A percentile compares a stretch with the other conserved stretches of the same genome.
Evolutionary conservation across 2,329 filamentous ascomycete species (phyloP).

Genomic region (Pseudogymnoascus sp.): DNA sequence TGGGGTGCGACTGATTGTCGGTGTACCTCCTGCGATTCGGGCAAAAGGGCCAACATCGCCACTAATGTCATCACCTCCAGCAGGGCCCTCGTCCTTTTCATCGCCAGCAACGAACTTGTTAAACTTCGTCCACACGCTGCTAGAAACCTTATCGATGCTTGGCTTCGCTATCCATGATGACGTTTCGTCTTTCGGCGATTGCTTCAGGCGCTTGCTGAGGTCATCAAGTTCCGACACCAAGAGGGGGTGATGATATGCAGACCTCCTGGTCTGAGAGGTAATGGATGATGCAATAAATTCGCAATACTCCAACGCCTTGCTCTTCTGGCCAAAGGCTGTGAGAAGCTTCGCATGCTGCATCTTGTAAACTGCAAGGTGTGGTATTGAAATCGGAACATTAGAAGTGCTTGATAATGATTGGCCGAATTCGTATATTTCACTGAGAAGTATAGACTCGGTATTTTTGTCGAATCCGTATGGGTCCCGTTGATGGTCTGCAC

Average conservation of each 20-base stretch:
- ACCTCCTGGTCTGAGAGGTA: conserved; percentile 72
- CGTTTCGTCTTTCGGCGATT: conserved; percentile 73
- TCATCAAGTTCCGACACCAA: conserved; percentile 76
- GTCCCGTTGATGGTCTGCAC: conserved; percentile 70
- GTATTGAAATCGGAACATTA: conserved; percentile 50
- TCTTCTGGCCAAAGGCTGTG: conserved; percentile 73
- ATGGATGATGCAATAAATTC: conserved; percentile 73
- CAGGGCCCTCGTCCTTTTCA: conserved; percentile 61
- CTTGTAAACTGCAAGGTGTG: conserved; percentile 87
- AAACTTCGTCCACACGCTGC: conserved; percentile 83
- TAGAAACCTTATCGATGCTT: conserved; percentile 92
- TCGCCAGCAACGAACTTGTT: conserved; percentile 95
- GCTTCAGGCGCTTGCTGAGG: conserved; percentile 72
- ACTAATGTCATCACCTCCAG: conserved; percentile 46
- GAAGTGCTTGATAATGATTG: conserved; percentile 60
- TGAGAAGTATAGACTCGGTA: conserved; percentile 82
- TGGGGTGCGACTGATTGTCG: conserved; percentile 66
- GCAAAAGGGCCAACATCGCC: conserved; percentile 72
- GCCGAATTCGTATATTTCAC: conserved; percentile 91
- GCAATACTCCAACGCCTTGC: conserved; percentile 86
- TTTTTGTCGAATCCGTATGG: conserved; percentile 70
- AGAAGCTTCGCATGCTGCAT: conserved; percentile 77
- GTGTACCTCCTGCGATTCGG: conserved; percentile 68
- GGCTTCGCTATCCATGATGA: conserved; percentile 91
- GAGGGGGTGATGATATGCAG: conserved; percentile 74